Percentiles rank a stretch among this genome's conserved stretches.
Evolutionary conservation across 2,329 filamentous ascomycete genomes (phyloP).

Genomic region (Paecilomyces sp.): DNA sequence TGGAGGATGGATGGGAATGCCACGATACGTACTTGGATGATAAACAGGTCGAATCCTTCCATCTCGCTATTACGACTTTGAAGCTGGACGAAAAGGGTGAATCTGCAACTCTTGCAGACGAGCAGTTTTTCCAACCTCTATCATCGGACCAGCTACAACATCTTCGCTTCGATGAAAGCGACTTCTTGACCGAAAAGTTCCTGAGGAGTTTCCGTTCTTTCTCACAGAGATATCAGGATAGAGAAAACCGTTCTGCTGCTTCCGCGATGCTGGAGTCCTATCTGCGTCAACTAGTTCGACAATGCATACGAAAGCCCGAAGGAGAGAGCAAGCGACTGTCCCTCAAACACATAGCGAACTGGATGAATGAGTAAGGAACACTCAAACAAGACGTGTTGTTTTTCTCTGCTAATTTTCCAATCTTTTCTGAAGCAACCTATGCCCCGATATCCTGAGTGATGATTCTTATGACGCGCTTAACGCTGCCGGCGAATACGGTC

Average conservation of each 20-base stretch:
- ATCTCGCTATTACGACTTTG: neutral
- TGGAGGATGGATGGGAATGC: neutral
- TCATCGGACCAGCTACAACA: neutral
- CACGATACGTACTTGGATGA: neutral
- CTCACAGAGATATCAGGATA: too few species aligned
- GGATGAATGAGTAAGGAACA: too few species aligned
- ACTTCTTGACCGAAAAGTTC: neutral
- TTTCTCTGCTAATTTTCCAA: too few species aligned
- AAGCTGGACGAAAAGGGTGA: neutral
- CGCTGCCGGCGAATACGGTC: neutral
- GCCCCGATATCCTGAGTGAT: neutral
- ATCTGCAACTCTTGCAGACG: neutral
- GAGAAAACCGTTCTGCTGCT: too few species aligned
- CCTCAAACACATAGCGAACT: too few species aligned
- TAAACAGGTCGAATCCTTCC: neutral
- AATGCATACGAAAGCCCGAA: too few species aligned
- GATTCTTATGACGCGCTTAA: neutral
- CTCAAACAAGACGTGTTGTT: too few species aligned
- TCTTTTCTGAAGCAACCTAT: too few species aligned
- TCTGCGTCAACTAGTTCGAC: too few species aligned
- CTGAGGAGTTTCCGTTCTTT: too few species aligned
- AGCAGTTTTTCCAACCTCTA: neutral
- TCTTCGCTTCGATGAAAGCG: neutral
- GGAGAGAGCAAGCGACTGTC: too few species aligned
- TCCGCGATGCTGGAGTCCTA: too few species aligned